Evolutionary conservation across 768 basidiomycete species (phyloP).

Genomic region (Lactifluus pinguis): DNA sequence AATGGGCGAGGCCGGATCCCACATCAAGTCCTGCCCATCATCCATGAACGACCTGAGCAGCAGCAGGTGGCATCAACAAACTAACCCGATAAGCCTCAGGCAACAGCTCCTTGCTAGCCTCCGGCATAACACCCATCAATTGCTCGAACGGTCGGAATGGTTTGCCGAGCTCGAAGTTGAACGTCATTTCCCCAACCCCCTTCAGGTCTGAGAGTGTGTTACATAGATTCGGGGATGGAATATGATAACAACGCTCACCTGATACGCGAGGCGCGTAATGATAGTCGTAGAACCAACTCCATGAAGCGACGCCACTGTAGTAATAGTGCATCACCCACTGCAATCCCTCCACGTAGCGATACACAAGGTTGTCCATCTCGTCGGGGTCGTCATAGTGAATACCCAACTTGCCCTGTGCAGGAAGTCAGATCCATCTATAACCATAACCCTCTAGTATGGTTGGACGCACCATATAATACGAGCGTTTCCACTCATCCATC

Average conservation of each 20-base stretch:
- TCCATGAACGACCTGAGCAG: conserved; percentile 2
- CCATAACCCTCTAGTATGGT: neutral
- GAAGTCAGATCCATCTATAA: conserved; percentile 10
- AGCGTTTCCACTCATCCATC: conserved; percentile 30
- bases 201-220: conserved; percentile 37
- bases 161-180: conserved; percentile 75
- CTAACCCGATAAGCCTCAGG: conserved; percentile 77
- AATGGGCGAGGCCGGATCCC: conserved; percentile 73
- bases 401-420: conserved; percentile 72
- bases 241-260: conserved; percentile 39
- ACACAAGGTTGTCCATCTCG: conserved; percentile 61
- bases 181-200: conserved; percentile 67
- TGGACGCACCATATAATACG: conserved; percentile 70
- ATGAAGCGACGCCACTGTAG: conserved; percentile 92
- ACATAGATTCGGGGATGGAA: conserved; percentile 14
- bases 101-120: conserved; percentile 81
- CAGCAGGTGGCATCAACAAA: neutral
- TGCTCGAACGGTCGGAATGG: conserved; percentile 95
- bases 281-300: conserved; percentile 99
- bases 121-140: conserved; percentile 94
- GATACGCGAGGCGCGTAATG: conserved; percentile 97
- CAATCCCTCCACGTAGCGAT: conserved; percentile 83
- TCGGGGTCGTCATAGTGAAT: conserved; percentile 65
- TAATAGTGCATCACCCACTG: conserved; percentile 99
- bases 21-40: conserved; percentile 74